Conservation (phyloP, 2,329 filamentous ascomycete species). For the Dichotomopilus funicola region DNA sequence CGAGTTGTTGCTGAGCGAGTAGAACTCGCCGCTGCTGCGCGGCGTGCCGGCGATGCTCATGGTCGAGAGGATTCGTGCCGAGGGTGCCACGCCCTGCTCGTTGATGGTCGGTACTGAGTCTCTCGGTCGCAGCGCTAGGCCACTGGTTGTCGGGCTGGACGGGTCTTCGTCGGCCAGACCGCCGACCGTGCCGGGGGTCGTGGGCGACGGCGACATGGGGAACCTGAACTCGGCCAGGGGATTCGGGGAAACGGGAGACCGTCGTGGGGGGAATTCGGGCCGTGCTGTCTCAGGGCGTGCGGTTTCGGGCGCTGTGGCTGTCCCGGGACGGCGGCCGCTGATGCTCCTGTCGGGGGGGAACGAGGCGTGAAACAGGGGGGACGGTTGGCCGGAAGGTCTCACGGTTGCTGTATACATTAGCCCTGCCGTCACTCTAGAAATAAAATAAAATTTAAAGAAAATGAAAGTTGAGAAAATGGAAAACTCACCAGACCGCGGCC, state of each 20-base stretch:
- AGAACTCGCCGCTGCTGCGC: conserved; percentile 89
- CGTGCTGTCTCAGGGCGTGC: conserved; percentile 28
- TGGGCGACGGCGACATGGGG: conserved; percentile 41
- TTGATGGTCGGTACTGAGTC: conserved; percentile 44
- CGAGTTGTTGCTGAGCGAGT: conserved; percentile 90
- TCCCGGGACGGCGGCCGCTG: conserved; percentile 33
- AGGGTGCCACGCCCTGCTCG: conserved; percentile 52
- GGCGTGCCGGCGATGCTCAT: conserved; percentile 74
- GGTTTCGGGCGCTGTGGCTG: conserved; percentile 41
- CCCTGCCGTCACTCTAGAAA: too few species aligned
- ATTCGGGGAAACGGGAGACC: conserved; percentile 36
- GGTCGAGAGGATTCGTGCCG: conserved; percentile 66
- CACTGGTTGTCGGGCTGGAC: conserved; percentile 36
- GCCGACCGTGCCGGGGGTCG: conserved; percentile 28
- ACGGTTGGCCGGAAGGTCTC: conserved; percentile 38
- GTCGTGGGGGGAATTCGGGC: conserved; percentile 23
- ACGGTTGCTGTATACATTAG: conserved; percentile 35
- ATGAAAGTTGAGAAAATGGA: background rate
- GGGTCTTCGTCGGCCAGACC: conserved; percentile 31
- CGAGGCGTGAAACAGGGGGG: conserved; percentile 50
- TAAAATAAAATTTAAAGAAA: background rate
- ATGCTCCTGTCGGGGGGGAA: conserved; percentile 46
- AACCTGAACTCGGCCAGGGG: conserved; percentile 52
- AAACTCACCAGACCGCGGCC: conserved; percentile 36
- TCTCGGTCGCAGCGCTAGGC: conserved; percentile 37